Evolutionary conservation across 179 eudicot species (phyloP).

Genomic region (Corrigiola litoralis): DNA sequence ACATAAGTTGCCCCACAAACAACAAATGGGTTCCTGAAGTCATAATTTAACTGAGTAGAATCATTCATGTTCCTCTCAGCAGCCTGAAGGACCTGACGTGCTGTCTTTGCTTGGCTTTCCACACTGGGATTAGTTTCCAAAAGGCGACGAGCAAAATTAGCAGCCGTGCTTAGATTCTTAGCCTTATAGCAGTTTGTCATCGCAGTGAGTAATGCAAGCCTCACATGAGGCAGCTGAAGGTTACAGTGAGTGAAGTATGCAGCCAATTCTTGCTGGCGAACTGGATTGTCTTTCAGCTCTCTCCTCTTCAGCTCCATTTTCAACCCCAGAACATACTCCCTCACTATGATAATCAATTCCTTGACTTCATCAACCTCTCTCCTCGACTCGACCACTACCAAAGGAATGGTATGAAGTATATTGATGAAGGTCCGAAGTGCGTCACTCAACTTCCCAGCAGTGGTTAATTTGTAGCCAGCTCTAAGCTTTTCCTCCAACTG

Average conservation of each 20-base stretch:
- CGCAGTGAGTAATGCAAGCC: constrained; percentile 73
- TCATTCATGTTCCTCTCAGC: constrained; percentile 76
- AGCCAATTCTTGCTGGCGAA: constrained; percentile 64
- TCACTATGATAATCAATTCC: constrained; percentile 68
- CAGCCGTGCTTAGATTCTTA: constrained; percentile 47
- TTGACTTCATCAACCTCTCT: constrained; percentile 85
- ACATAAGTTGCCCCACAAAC: constrained; percentile 85
- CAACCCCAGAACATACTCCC: constrained; percentile 63
- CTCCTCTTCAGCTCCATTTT: constrained; percentile 68
- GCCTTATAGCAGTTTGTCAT: constrained; percentile 63
- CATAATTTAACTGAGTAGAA: constrained; percentile 57
- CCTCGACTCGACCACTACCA: constrained; percentile 70
- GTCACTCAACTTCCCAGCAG: constrained; percentile 61
- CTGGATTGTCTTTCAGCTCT: constrained; percentile 50
- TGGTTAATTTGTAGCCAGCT: constrained; percentile 59
- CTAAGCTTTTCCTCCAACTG: constrained; percentile 81
- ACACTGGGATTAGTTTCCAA: constrained; percentile 56
- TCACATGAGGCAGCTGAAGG: constrained; percentile 62
- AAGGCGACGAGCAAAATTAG: constrained; percentile 57
- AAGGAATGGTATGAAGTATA: constrained; percentile 64
- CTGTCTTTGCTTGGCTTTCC: constrained; percentile 49
- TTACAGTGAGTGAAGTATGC: constrained; percentile 76
- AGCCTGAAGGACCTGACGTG: constrained; percentile 55
- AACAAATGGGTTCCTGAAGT: constrained; percentile 83
- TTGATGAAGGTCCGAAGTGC: constrained; percentile 50